A percentile compares a stretch with the other conserved stretches of the same genome.
These are phyloP conservation scores for Fibroporia radiculosa DNA, from an alignment of 768 basidiomycete species.

Conservation along the genomic window DNA sequence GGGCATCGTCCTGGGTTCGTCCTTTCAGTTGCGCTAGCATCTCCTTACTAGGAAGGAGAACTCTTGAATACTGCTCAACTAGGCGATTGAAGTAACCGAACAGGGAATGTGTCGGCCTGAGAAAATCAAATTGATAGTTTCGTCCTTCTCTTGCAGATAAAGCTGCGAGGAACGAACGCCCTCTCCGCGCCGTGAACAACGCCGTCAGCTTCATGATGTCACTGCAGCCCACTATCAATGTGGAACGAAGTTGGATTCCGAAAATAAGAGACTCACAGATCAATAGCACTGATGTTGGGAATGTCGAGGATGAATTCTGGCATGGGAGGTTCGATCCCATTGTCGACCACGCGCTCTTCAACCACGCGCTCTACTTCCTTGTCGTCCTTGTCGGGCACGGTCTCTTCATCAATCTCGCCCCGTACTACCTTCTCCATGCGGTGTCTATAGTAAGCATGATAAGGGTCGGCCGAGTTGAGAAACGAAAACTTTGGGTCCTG, in stretches of 20 bases:
- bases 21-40: constrained; percentile 62
- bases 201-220: constrained; percentile 97
- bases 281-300: constrained; percentile 81
- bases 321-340: constrained; percentile 69
- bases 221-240: constrained; percentile 31
- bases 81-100: constrained; percentile 96
- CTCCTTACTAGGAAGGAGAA: constrained; percentile 78
- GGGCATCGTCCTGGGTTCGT: constrained; percentile 53
- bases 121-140: constrained; percentile 97
- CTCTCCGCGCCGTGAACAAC: constrained; percentile 88
- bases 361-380: constrained; percentile 22
- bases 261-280: constrained; percentile 56
- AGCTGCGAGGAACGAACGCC: constrained; percentile 75
- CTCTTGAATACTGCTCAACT: constrained; percentile 92
- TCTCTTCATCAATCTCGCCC: constrained; percentile 67
- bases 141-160: constrained; percentile 86
- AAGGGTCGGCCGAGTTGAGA: constrained; percentile 93
- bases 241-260: neutral
- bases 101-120: constrained; percentile 91
- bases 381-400: constrained; percentile 36
- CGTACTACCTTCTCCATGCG: constrained; percentile 76
- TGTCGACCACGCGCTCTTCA: constrained; percentile 42
- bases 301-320: constrained; percentile 81
- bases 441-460: constrained; percentile 97
- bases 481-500: constrained; percentile 98